phyloP scores from a whole-genome alignment of 805 yeast genomes.

The Kodamaea sagamina region DNA sequence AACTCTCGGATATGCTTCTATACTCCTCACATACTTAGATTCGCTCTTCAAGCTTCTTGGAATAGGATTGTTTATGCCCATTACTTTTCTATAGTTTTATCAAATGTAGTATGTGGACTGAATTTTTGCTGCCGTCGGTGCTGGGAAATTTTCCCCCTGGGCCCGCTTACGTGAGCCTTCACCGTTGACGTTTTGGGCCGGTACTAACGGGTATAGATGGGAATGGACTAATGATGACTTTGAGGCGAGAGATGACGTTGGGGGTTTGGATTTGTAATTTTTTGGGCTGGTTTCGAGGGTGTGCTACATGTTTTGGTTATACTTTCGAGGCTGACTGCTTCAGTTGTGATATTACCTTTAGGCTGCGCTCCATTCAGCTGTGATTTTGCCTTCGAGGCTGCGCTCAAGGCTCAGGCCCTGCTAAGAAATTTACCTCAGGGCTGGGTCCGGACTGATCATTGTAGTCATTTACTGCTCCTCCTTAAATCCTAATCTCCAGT shows the following conservation, averaged over 20 bases:
- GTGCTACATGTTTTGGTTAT: not conserved
- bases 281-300: not conserved
- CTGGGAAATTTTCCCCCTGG: conserved; percentile 1
- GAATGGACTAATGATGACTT: not conserved
- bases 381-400: too few species aligned
- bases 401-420: too few species aligned
- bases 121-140: not conserved
- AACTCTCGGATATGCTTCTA: not conserved
- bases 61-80: conserved; percentile 84
- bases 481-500: conserved; percentile 2
- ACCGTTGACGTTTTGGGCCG: too few species aligned
- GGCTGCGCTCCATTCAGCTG: too few species aligned
- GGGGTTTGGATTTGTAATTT: too few species aligned
- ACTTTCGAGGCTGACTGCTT: too few species aligned
- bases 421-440: too few species aligned
- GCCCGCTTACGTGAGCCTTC: conserved; percentile 6
- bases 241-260: too few species aligned
- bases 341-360: too few species aligned
- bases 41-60: conserved; percentile 89
- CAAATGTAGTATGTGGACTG: not conserved
- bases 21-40: conserved; percentile 57
- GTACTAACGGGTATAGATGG: too few species aligned
- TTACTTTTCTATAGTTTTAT: conserved; percentile 13
- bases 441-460: too few species aligned
- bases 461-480: too few species aligned